A percentile compares a stretch with the other conserved stretches of the same genome.
phyloP scores from a whole-genome alignment of 352 stramenopile species.

The Phytophthora megakarya region DNA sequence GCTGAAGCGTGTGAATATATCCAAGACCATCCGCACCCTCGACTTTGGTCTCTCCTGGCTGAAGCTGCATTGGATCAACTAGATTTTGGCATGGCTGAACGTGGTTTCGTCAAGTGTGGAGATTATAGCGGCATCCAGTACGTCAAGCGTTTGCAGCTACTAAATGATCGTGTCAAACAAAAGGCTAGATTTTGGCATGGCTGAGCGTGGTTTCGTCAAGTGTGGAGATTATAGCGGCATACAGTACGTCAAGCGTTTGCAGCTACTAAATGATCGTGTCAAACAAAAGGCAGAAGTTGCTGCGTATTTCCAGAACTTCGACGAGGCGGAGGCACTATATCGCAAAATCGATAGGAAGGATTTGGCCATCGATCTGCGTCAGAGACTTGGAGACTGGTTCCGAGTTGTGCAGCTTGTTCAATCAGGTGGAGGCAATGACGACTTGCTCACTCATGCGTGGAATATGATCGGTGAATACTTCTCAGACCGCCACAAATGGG shows the following conservation, averaged over 20 bases:
- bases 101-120: constrained; percentile 89
- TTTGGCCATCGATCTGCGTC: constrained; percentile 90
- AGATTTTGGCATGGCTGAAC: constrained; percentile 92
- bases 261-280: constrained; percentile 86
- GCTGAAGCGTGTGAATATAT: constrained; percentile 83
- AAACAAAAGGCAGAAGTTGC: constrained; percentile 94
- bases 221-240: constrained; percentile 92
- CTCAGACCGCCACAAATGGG: constrained; percentile 90
- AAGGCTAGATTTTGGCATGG: constrained; percentile 91
- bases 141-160: constrained; percentile 86
- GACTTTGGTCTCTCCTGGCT: constrained; percentile 88
- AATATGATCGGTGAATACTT: constrained; percentile 94
- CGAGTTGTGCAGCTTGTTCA: constrained; percentile 88
- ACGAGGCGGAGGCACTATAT: constrained; percentile 92
- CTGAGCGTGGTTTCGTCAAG: constrained; percentile 92
- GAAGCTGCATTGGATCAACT: constrained; percentile 90
- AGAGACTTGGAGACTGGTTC: constrained; percentile 92
- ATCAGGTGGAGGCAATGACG: constrained; percentile 79
- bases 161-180: constrained; percentile 92
- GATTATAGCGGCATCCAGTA: constrained; percentile 95
- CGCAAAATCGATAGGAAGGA: constrained; percentile 95
- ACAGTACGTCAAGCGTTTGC: constrained; percentile 92
- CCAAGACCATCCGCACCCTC: constrained; percentile 83
- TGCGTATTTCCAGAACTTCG: constrained; percentile 91
- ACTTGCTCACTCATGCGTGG: constrained; percentile 79